A percentile compares a stretch with the other conserved stretches of the same genome.
Evolutionary conservation across 352 stramenopile species (phyloP).

Genomic region (Pythium aristosporum): DNA sequence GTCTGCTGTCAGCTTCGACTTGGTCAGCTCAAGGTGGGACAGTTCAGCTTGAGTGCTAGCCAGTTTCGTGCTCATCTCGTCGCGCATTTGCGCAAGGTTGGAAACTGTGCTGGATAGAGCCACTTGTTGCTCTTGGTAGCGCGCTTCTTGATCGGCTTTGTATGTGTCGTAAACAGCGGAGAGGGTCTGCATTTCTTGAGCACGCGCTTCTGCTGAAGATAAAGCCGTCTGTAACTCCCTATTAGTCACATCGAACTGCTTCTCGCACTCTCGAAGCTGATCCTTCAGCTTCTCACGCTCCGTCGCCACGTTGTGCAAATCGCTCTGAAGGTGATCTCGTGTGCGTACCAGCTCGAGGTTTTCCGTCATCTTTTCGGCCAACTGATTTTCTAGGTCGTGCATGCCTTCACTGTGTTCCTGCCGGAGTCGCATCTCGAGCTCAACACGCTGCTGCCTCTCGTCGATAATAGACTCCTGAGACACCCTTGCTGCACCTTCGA

Average conservation of each 20-base stretch:
- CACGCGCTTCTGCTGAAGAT: background rate
- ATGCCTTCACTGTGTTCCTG: background rate
- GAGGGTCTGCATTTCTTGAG: background rate
- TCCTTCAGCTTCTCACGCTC: background rate
- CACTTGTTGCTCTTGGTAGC: background rate
- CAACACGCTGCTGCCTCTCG: slow-evolving; percentile 31
- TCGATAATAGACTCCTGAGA: slow-evolving; percentile 28
- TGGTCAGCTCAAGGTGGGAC: background rate
- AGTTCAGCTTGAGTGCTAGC: background rate
- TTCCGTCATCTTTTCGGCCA: slow-evolving; percentile 20
- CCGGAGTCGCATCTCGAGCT: slow-evolving; percentile 14
- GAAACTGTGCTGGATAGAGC: background rate
- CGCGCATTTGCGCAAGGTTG: background rate
- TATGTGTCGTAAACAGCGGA: background rate
- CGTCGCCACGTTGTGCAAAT: background rate
- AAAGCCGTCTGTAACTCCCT: background rate
- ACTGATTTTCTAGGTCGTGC: slow-evolving; percentile 6
- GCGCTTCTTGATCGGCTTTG: background rate
- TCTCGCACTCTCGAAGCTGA: background rate
- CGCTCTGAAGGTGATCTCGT: background rate
- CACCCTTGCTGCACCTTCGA: slow-evolving; percentile 29
- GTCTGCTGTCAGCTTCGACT: background rate
- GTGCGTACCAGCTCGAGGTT: slow-evolving; percentile 1
- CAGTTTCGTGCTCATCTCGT: background rate
- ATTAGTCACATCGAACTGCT: background rate